Evolutionary conservation across 2,329 filamentous ascomycete genomes (phyloP).

Genomic region (Chalaropsis thielavioides): DNA sequence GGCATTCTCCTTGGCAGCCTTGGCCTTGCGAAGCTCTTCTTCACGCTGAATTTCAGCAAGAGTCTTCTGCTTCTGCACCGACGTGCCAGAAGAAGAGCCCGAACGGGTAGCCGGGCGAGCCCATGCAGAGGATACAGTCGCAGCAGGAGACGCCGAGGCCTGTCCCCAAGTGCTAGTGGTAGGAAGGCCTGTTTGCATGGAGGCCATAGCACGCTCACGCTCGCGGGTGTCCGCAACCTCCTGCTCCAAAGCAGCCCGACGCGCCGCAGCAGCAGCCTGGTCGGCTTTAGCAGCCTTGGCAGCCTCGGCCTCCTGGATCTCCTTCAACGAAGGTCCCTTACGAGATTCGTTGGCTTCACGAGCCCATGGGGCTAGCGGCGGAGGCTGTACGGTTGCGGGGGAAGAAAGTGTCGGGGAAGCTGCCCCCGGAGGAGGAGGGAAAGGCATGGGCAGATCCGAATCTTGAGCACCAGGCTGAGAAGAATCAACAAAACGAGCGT

Average conservation of each 20-base stretch:
- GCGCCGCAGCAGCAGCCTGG: constrained; percentile 60
- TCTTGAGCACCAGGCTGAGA: constrained; percentile 20
- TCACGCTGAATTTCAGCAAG: constrained; percentile 93
- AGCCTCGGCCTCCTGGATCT: constrained; percentile 92
- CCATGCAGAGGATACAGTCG: constrained; percentile 42
- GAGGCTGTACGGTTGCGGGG: constrained; percentile 32
- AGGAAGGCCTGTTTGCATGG: constrained; percentile 59
- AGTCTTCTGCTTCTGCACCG: constrained; percentile 56
- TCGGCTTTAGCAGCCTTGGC: constrained; percentile 84
- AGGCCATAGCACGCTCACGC: constrained; percentile 39
- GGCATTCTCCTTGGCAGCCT: constrained; percentile 41
- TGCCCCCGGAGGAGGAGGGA: constrained; percentile 39
- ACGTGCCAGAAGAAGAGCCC: constrained; percentile 28
- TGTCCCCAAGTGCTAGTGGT: constrained; percentile 83
- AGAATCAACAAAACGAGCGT: neutral
- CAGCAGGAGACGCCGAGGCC: constrained; percentile 53
- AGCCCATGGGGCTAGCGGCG: constrained; percentile 87
- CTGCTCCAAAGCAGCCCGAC: constrained; percentile 65
- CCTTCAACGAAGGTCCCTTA: constrained; percentile 82
- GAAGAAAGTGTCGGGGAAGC: constrained; percentile 37
- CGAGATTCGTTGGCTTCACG: constrained; percentile 62
- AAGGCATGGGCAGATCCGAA: constrained; percentile 60
- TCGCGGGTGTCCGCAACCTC: constrained; percentile 49
- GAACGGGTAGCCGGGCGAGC: constrained; percentile 39
- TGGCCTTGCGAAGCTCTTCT: constrained; percentile 75